A percentile compares a stretch with the other conserved stretches of the same genome.
These are phyloP conservation scores for Pythium graminicola DNA, from an alignment of 352 stramenopile species.

Conservation along the genomic window DNA sequence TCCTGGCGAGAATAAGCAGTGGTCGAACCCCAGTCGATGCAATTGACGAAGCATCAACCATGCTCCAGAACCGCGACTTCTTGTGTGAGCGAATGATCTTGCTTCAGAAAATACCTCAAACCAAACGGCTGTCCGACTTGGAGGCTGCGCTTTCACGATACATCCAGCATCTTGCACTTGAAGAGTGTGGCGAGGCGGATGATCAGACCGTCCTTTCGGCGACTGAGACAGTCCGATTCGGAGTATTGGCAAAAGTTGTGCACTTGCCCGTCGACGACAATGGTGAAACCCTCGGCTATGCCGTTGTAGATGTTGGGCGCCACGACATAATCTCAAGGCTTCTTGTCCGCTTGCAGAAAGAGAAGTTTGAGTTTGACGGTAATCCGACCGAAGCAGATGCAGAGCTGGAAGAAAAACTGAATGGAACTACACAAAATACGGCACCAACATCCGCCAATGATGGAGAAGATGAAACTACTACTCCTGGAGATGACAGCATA, in stretches of 20 bases:
- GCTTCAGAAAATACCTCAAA: constrained; percentile 63
- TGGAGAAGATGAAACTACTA: constrained; percentile 14
- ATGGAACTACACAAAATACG: constrained; percentile 6
- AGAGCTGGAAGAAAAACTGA: constrained; percentile 34
- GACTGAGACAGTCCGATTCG: constrained; percentile 50
- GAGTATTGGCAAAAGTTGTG: constrained; percentile 52
- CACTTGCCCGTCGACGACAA: constrained; percentile 45
- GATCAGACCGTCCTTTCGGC: constrained; percentile 71
- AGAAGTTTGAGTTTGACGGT: constrained; percentile 57
- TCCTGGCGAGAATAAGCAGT: constrained; percentile 46
- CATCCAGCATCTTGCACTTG: constrained; percentile 53
- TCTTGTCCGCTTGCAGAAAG: constrained; percentile 34
- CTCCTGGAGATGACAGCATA: constrained; percentile 26
- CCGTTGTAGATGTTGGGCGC: constrained; percentile 59
- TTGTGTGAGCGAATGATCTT: constrained; percentile 49
- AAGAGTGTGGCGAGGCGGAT: constrained; percentile 71
- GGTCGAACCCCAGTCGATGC: constrained; percentile 55
- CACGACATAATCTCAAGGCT: constrained; percentile 56
- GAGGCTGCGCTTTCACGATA: constrained; percentile 41
- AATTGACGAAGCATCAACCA: constrained; percentile 33
- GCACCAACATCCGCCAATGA: neutral
- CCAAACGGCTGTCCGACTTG: constrained; percentile 36
- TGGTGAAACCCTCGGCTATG: constrained; percentile 48
- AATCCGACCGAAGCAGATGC: constrained; percentile 36
- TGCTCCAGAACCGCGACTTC: constrained; percentile 30